Evolutionary conservation across 2,329 filamentous ascomycete genomes (phyloP).

Genomic region (Penicillium sp.): DNA sequence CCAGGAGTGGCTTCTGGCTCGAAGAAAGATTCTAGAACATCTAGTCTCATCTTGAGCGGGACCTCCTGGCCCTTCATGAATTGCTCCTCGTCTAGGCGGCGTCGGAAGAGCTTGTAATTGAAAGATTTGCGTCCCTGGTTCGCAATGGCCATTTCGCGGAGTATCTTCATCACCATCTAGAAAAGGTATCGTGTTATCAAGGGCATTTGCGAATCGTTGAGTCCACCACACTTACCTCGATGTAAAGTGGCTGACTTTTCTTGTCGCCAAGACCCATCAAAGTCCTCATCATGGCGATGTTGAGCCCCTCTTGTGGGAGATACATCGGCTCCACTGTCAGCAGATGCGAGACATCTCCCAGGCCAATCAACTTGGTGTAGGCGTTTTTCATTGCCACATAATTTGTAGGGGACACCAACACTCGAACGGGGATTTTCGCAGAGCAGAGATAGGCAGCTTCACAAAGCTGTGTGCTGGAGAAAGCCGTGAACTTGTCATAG

Average conservation of each 20-base stretch:
- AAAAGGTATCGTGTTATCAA: neutral
- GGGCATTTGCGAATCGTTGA: neutral
- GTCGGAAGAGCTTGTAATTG: slow-evolving; percentile 48
- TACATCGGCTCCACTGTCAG: slow-evolving; percentile 45
- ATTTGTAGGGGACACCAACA: slow-evolving; percentile 54
- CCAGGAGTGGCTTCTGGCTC: slow-evolving; percentile 22
- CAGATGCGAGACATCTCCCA: slow-evolving; percentile 36
- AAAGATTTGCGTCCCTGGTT: slow-evolving; percentile 39
- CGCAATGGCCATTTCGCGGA: slow-evolving; percentile 51
- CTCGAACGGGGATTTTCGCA: slow-evolving; percentile 46
- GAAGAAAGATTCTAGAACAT: slow-evolving; percentile 64
- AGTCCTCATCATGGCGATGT: slow-evolving; percentile 53
- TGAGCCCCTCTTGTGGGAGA: slow-evolving; percentile 50
- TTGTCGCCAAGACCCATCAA: slow-evolving; percentile 53
- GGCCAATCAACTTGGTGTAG: slow-evolving; percentile 42
- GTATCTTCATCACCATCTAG: slow-evolving; percentile 47
- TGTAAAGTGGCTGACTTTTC: slow-evolving; percentile 51
- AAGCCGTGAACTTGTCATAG: slow-evolving; percentile 50
- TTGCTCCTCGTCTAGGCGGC: slow-evolving; percentile 32
- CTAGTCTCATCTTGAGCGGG: slow-evolving; percentile 59
- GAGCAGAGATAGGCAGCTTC: slow-evolving; percentile 58
- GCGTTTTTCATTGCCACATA: slow-evolving; percentile 40
- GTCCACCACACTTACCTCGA: slow-evolving; percentile 34
- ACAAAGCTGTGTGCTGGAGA: slow-evolving; percentile 42
- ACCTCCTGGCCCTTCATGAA: slow-evolving; percentile 52